Percentiles rank a stretch among this genome's conserved stretches.
Evolutionary conservation across 306 rosid species (phyloP).

Genomic region (Cucumis cinereus): DNA sequence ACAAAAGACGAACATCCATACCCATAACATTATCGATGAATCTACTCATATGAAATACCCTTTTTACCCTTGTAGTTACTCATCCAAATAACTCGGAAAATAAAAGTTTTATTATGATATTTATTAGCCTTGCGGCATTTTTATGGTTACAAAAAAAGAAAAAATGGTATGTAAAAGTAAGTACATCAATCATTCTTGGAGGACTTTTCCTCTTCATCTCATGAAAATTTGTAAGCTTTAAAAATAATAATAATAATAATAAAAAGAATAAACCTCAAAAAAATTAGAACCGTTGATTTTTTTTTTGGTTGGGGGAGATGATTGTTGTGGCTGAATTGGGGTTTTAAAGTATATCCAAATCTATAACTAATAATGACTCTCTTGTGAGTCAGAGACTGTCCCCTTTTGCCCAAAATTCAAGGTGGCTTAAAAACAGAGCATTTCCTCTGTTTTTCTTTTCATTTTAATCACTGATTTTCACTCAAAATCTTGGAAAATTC

Average conservation of each 20-base stretch:
- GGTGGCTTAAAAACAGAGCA: background rate
- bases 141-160: background rate
- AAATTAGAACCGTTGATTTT: background rate
- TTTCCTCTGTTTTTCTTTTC: background rate
- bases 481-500: background rate
- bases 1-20: background rate
- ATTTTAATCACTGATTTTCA: background rate
- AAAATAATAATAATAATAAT: background rate
- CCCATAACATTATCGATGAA: background rate
- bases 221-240: background rate
- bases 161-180: background rate
- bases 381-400: background rate
- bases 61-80: no score
- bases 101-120: background rate
- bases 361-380: slow-evolving; percentile 3
- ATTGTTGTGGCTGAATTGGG: background rate
- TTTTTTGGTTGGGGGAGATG: background rate
- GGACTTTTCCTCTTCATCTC: slow-evolving; percentile 2
- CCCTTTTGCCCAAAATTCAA: background rate
- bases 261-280: background rate
- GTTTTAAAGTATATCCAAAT: background rate
- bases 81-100: background rate
- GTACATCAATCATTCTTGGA: background rate
- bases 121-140: slow-evolving; percentile 1
- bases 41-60: no score